Percentiles rank a stretch among this genome's conserved stretches.
These are phyloP conservation scores for Pilaira anomala DNA, from an alignment of 192 early-diverging fungal species.

Conservation along the genomic window DNA sequence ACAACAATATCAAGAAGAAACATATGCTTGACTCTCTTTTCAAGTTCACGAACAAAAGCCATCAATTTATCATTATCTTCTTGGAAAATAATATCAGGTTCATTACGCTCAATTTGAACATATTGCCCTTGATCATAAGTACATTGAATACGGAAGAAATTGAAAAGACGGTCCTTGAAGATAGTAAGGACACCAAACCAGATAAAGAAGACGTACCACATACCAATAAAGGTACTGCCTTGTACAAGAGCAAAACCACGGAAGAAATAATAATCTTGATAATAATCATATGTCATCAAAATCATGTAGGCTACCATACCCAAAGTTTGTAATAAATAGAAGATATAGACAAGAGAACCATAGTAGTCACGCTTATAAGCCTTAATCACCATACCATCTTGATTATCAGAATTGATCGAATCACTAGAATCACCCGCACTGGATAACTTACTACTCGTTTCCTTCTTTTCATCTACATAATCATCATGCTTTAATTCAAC, in stretches of 20 bases:
- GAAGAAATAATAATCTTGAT: slow-evolving; percentile 34
- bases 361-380: slow-evolving; percentile 44
- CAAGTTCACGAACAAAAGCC: slow-evolving; percentile 22
- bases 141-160: slow-evolving; percentile 53
- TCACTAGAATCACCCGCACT: background rate
- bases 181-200: slow-evolving; percentile 42
- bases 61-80: slow-evolving; percentile 35
- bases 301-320: slow-evolving; percentile 39
- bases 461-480: slow-evolving; percentile 15
- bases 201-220: slow-evolving; percentile 50
- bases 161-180: slow-evolving; percentile 42
- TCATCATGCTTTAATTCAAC: slow-evolving; percentile 12
- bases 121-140: slow-evolving; percentile 34
- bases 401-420: background rate
- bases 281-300: slow-evolving; percentile 45
- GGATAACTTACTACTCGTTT: background rate
- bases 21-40: slow-evolving; percentile 17
- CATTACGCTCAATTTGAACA: slow-evolving; percentile 46
- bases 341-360: slow-evolving; percentile 38
- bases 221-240: slow-evolving; percentile 44
- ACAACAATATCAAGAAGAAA: slow-evolving; percentile 43
- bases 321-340: slow-evolving; percentile 38
- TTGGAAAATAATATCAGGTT: slow-evolving; percentile 36
- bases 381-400: slow-evolving; percentile 37
- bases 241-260: slow-evolving; percentile 37